A percentile compares a stretch with the other conserved stretches of the same genome.
phyloP scores from a whole-genome alignment of 1,284 basidiomycete species.

The Microbotryum lychnidis-dioicae region DNA sequence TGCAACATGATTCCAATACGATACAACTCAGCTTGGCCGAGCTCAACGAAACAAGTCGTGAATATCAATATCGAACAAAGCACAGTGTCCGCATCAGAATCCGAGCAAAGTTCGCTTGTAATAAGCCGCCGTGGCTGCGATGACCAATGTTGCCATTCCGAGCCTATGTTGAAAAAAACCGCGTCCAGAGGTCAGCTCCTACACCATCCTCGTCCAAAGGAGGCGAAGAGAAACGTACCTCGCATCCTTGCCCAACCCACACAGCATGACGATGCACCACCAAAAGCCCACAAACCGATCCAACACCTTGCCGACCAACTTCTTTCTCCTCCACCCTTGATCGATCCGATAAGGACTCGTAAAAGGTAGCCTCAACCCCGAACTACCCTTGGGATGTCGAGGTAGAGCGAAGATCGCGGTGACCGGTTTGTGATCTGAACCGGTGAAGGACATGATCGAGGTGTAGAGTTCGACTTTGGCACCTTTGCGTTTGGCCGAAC shows the following conservation, averaged over 20 bases:
- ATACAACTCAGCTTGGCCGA: background rate
- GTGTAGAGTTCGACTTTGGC: slow-evolving; percentile 15
- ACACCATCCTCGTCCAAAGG: background rate
- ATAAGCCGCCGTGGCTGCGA: background rate
- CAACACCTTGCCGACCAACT: slow-evolving; percentile 53
- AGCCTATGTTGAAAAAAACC: background rate
- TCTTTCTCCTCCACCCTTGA: slow-evolving; percentile 49
- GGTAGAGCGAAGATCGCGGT: slow-evolving; percentile 65
- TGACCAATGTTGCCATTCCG: slow-evolving; percentile 13
- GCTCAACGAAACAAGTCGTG: background rate
- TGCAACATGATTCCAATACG: background rate
- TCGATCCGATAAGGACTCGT: slow-evolving; percentile 37
- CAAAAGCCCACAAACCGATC: slow-evolving; percentile 64
- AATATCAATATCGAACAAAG: too few relatives aligned
- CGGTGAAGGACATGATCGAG: slow-evolving; percentile 11
- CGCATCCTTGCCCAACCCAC: slow-evolving; percentile 60
- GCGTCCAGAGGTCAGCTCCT: background rate
- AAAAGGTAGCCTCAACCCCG: slow-evolving; percentile 46
- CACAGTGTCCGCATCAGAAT: too few relatives aligned
- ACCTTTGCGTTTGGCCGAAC: background rate
- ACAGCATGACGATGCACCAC: slow-evolving; percentile 62
- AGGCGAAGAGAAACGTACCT: slow-evolving; percentile 17
- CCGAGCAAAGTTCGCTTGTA: background rate
- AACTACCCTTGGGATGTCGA: slow-evolving; percentile 43
- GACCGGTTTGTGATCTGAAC: slow-evolving; percentile 38